phyloP scores from a whole-genome alignment of 2,329 filamentous ascomycete species.

The Sporothrix phasma region DNA sequence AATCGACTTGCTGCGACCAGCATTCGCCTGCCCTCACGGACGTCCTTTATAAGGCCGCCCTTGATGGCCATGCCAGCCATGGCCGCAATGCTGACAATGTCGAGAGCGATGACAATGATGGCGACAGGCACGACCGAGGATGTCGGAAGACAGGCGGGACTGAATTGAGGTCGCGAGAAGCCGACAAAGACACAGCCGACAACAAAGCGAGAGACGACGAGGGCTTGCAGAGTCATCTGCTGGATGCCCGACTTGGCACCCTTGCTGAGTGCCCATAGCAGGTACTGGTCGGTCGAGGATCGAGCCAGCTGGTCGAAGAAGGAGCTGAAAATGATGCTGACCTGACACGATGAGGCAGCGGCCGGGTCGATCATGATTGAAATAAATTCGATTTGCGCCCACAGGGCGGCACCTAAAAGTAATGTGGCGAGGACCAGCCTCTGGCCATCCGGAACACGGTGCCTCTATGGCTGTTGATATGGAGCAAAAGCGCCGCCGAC shows the following conservation, averaged over 20 bases:
- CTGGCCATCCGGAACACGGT: conserved; percentile 46
- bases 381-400: conserved; percentile 44
- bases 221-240: conserved; percentile 35
- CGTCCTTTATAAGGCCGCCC: conserved; percentile 27
- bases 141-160: conserved; percentile 41
- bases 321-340: conserved; percentile 41
- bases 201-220: conserved; percentile 40
- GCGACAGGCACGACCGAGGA: conserved; percentile 37
- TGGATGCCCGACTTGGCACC: conserved; percentile 24
- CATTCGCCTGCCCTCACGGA: conserved; percentile 23
- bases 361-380: conserved; percentile 37
- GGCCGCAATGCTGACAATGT: conserved; percentile 35
- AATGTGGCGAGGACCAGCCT: conserved; percentile 54
- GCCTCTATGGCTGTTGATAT: conserved; percentile 37
- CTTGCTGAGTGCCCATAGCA: conserved; percentile 42
- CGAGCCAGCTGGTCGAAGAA: conserved; percentile 49
- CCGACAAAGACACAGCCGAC: conserved; percentile 45
- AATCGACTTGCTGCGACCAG: conserved; percentile 32
- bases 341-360: conserved; percentile 38
- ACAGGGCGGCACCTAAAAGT: conserved; percentile 40
- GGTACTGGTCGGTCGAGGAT: conserved; percentile 42
- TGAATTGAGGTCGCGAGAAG: conserved; percentile 43
- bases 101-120: conserved; percentile 35
- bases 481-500: conserved; percentile 36
- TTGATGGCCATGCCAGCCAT: conserved; percentile 35